phyloP scores from a whole-genome alignment of 257 asterid species.

The Forsythia viridissima region DNA sequence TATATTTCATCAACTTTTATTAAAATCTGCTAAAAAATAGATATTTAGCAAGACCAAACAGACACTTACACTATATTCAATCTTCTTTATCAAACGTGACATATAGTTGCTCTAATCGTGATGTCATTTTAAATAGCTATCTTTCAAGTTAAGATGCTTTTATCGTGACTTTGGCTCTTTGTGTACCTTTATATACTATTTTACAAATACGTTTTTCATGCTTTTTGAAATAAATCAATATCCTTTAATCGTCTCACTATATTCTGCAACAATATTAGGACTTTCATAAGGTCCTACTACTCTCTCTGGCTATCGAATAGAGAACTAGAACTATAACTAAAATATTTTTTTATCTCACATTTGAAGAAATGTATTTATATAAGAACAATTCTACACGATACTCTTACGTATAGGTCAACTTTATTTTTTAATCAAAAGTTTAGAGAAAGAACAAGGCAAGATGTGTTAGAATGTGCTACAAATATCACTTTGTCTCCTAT shows the following conservation, averaged over 20 bases:
- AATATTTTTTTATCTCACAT: no score
- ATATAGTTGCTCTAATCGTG: not conserved
- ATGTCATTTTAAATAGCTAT: not conserved
- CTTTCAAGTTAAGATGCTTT: not conserved
- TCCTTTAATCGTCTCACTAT: no score
- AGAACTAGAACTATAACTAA: no score
- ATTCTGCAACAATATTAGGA: no score
- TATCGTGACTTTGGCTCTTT: not conserved
- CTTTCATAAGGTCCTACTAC: no score
- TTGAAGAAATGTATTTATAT: no score
- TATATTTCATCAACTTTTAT: no score
- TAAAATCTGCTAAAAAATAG: no score
- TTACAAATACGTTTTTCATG: not conserved
- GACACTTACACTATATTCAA: no score
- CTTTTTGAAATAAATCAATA: not conserved
- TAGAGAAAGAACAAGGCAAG: not conserved
- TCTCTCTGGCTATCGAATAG: no score
- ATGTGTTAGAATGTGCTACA: conserved; percentile 25
- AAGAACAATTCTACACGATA: not conserved
- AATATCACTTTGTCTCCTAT: conserved; percentile 24
- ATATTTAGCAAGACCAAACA: no score
- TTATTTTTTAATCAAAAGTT: not conserved
- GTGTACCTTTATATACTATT: not conserved
- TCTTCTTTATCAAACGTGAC: not conserved
- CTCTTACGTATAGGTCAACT: not conserved